Evolutionary conservation across 306 rosid species (phyloP).

Genomic region (Lablab purpureus): DNA sequence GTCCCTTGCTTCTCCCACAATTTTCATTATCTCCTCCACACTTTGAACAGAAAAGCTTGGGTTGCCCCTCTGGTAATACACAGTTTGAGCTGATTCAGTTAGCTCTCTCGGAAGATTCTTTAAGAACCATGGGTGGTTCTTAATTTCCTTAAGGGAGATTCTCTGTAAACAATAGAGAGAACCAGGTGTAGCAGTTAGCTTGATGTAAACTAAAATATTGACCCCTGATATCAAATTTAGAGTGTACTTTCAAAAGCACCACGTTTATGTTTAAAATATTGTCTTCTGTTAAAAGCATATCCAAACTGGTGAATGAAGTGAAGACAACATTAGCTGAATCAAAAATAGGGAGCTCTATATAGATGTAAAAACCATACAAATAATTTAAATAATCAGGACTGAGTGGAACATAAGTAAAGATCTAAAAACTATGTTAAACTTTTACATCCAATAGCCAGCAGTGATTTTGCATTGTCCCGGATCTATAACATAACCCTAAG

Average conservation of each 20-base stretch:
- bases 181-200: slow-evolving; percentile 33
- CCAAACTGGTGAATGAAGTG: slow-evolving; percentile 10
- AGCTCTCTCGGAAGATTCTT: slow-evolving; percentile 93
- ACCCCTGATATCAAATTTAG: slow-evolving; percentile 35
- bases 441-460: neutral
- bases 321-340: neutral
- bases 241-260: slow-evolving; percentile 31
- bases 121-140: slow-evolving; percentile 84
- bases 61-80: slow-evolving; percentile 71
- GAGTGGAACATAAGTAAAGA: neutral
- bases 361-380: slow-evolving; percentile 18
- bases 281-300: neutral
- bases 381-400: neutral
- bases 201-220: slow-evolving; percentile 10
- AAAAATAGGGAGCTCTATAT: neutral
- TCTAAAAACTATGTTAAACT: neutral
- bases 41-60: slow-evolving; percentile 75
- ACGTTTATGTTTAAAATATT: neutral
- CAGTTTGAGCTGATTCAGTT: slow-evolving; percentile 73
- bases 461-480: slow-evolving; percentile 5
- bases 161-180: slow-evolving; percentile 58
- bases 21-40: slow-evolving; percentile 82
- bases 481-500: neutral
- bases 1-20: slow-evolving; percentile 84
- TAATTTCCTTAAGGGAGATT: slow-evolving; percentile 73